Evolutionary conservation across 2,329 filamentous ascomycete genomes (phyloP), one percentile per base, ranked within the genome.

Genomic region (Penicillium carneum): DNA sequence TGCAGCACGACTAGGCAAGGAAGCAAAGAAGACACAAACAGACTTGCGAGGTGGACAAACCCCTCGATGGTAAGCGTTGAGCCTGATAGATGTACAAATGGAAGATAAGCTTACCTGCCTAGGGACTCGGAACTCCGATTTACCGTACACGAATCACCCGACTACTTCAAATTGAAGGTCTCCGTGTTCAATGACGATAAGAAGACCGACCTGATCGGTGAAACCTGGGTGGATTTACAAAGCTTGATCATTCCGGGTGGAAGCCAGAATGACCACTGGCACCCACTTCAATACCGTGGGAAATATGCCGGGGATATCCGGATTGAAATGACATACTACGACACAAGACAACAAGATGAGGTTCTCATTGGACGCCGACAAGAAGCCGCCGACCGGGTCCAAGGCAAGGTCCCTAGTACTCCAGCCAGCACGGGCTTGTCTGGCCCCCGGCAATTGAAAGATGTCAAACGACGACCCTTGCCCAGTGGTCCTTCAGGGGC

Each of bases 51-150:
- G 95, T 66, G 95, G 95, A 43, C 95, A 99, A 80, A 98, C 95
- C 41, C 95, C 95, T 8, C 89, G 87, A 85, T 99, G 95, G 95
- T 97, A 86, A 26, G 59, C 7, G 47, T 31, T 29, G 14, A 18
- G 33, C 7, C 18, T 16, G 11, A 23, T 31, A 49, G 7, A 29
- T 26, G 33, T 23, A 43, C 12, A 11, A 23, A 20, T 45, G 14
- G 23, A 26, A 26, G 23, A 26, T 26, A 26, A 34, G 18, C 58
- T 65, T 31, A 65, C 42, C 23, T 33, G 12, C 1, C 23, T 39
- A 99, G 95, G 95, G 95, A 99, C 77, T 92, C 98, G 79, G 95
- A 99, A 78, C 86, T 99, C 46, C 92, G 95, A 63, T 99, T 98
- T 75, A 92, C 87, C 46, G 95, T 99, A 16, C 94, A 97, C 84